Conservation (phyloP, 2,329 filamentous ascomycete species). For the Emmonsiellopsis sp. region DNA sequence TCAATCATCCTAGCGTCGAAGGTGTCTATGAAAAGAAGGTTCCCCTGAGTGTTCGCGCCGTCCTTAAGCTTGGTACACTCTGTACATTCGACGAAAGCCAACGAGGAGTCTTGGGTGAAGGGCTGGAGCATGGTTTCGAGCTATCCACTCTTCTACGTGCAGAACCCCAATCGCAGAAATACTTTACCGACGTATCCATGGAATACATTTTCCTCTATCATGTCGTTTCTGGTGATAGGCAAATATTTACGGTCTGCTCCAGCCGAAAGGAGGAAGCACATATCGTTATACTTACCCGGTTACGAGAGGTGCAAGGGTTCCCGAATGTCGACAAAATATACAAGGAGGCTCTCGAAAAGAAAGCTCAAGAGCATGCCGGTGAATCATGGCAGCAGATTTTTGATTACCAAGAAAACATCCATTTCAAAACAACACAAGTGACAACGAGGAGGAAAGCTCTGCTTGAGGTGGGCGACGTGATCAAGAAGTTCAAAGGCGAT, state of each 20-base stretch:
- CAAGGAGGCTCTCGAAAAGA: slow-evolving; percentile 57
- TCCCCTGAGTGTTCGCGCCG: slow-evolving; percentile 73
- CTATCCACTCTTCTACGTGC: slow-evolving; percentile 63
- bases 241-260: slow-evolving; percentile 91
- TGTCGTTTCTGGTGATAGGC: slow-evolving; percentile 78
- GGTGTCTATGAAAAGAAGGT: slow-evolving; percentile 95
- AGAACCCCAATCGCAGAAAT: slow-evolving; percentile 57
- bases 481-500: slow-evolving; percentile 85
- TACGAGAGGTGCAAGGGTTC: slow-evolving; percentile 71
- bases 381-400: slow-evolving; percentile 73
- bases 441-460: slow-evolving; percentile 84
- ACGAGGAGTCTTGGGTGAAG: slow-evolving; percentile 81
- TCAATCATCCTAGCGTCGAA: slow-evolving; percentile 90
- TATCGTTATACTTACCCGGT: slow-evolving; percentile 78
- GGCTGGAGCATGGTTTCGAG: slow-evolving; percentile 89
- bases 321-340: slow-evolving; percentile 90
- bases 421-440: slow-evolving; percentile 79
- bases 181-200: slow-evolving; percentile 65
- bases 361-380: slow-evolving; percentile 54
- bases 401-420: slow-evolving; percentile 74
- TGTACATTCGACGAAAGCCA: slow-evolving; percentile 92
- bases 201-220: slow-evolving; percentile 91
- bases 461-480: slow-evolving; percentile 74
- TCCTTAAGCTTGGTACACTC: slow-evolving; percentile 79
- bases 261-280: slow-evolving; percentile 71